Evolutionary conservation across 1,284 basidiomycete species (phyloP), one percentile per base, ranked within the genome.

Genomic region (Takashimella tepidaria): DNA sequence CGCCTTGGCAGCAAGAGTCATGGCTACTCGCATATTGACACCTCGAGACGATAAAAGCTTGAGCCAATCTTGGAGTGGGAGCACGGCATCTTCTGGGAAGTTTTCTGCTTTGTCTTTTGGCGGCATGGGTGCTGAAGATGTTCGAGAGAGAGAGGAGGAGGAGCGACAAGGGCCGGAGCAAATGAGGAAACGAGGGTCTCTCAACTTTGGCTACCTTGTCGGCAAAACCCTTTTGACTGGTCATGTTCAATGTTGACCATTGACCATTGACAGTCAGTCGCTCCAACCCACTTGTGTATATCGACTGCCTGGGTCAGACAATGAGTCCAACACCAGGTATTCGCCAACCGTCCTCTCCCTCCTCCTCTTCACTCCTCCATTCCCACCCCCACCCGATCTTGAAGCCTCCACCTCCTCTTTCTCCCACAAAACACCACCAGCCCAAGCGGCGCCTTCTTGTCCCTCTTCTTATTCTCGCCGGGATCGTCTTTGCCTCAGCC

Each of bases 1-100:
- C 88, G 90, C 81, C 79, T 89, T 89, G 45, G 82, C 81, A 42
- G 89, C 84, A 27, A 88, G 73, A 3, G 77, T 73, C 82, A 95
- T 92, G 1, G 89, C 89, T 55, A 85, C 84, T 44, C 81, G 70
- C 65, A 88, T 81, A 2, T 86, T 77, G 1, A 91, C 77, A 56
- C 81, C 80, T 56, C 83, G 81, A 44, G 73, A 77, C 1, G 85
- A 83, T 11, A 92, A 76, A 11, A 87, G 62, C 70, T 89, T 86
- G 12, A 93, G 77, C 74, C 88, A 92, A 23, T 79, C 79, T 12
- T 85, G 85, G 4, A 93, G 69, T 19, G 85, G 73, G 8, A 92
- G 76, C 56, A 62, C 57, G 2, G 61, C 58, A 10, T 62, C 66
- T 6, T 65, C 56, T 1, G 58, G 22, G n/a, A 55, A 20, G 20